Evolutionary conservation across 1,284 basidiomycete genomes (phyloP), one percentile per base, ranked within the genome.

Genomic region (Lignosus rhinocerotis): DNA sequence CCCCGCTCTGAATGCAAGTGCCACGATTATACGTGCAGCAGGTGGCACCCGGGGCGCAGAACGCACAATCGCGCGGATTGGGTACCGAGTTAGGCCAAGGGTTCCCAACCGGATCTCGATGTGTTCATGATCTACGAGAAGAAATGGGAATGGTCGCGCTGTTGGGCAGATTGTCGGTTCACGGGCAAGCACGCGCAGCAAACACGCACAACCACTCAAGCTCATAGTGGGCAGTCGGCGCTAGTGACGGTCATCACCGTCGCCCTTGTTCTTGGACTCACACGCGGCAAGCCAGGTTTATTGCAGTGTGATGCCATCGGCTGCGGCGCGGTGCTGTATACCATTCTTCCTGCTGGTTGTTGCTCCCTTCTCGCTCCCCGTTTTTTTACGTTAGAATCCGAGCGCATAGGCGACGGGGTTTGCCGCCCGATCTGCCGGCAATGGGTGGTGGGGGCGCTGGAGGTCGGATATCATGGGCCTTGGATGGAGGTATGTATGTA

Each of bases 51-150:
- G 16, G 32, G 14, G 21, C 36, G 19, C 34, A 39, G 48, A 39
- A 32, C 50, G 50, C 50, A 30, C 38, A 51, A n/a, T n/a, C 4
- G 10, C 50, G 38, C 25, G 14, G 19, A 12, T 38, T 6, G 50
- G 38, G 50, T 12, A 39, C 50, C 50, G 50, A 51, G 39, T 10
- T 30, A 42, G 38, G 30, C 19, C 38, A 17, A 21, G 50, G 19
- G 30, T 31, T 42, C 39, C 19, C 50, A 16, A 31, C 16, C 30
- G 30, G 51, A 58, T 58, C 56, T 53, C 56, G 56, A 58, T 58
- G 45, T 39, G 52, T 32, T 49, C 36, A 39, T 51, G 56, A 58
- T 58, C 56, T 53, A 49, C 56, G 51, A 21, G 51, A 58, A 58
- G 56, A 38, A 51, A 41, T 31, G 38, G 51, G 30, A 19, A 25